Conservation (phyloP, 805 yeast genomes). For the Saturnispora dispora region DNA sequence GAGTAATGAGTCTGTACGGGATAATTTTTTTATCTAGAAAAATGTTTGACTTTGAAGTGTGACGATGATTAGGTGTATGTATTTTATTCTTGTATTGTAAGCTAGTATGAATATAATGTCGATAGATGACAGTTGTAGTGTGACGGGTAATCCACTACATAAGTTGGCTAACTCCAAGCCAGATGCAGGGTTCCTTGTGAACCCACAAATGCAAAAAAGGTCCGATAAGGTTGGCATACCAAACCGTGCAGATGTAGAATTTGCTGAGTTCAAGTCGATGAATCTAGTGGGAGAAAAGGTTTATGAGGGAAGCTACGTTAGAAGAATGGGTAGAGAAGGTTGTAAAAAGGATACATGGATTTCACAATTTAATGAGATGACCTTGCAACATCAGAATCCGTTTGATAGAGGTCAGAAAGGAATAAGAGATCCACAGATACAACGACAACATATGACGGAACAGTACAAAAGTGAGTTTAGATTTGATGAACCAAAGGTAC, state of each 20-base stretch:
- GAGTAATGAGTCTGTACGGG: background rate
- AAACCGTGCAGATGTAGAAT: background rate
- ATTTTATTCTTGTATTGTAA: background rate
- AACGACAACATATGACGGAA: background rate
- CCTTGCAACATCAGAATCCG: background rate
- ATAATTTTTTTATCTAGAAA: background rate
- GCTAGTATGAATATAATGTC: background rate
- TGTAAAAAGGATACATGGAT: background rate
- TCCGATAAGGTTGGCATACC: background rate
- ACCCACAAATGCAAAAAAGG: background rate
- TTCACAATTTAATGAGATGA: slow-evolving; percentile 4
- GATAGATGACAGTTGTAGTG: background rate
- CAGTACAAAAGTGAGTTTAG: background rate
- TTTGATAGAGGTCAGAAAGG: background rate
- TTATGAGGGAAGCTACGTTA: background rate
- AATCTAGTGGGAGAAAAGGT: background rate
- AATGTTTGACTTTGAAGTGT: background rate
- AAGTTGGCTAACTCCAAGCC: background rate
- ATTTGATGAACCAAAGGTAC: background rate
- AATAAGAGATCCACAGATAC: background rate
- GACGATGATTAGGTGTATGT: background rate
- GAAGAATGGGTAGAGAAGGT: background rate
- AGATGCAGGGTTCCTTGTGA: background rate
- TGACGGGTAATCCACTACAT: background rate
- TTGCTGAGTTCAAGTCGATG: background rate